Evolutionary conservation across 2,329 filamentous ascomycete genomes (phyloP).

Genomic region (Cladorrhinum sp.): DNA sequence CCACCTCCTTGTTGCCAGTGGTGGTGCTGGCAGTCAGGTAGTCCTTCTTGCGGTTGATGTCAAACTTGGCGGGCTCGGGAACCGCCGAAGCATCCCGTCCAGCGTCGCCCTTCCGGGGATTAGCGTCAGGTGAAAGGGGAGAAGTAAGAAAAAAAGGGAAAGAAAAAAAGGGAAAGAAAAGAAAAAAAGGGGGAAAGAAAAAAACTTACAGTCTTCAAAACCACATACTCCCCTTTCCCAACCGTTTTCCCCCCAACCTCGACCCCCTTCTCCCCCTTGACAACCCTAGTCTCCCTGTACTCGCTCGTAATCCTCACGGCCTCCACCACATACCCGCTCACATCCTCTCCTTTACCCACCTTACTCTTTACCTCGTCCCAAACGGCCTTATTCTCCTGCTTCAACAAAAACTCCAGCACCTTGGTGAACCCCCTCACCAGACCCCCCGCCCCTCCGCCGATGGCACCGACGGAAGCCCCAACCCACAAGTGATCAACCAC

Average conservation of each 20-base stretch:
- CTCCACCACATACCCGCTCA: conserved; percentile 40
- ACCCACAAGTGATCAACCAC: not conserved
- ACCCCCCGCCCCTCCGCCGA: not conserved
- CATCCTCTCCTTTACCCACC: conserved; percentile 36
- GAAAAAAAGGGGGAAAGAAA: fast-evolving
- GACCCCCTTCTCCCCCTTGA: conserved; percentile 31
- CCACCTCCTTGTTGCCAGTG: conserved; percentile 47
- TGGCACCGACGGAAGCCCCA: conserved; percentile 21
- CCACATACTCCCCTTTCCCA: conserved; percentile 39
- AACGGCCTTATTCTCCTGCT: conserved; percentile 38
- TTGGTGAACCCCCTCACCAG: conserved; percentile 37
- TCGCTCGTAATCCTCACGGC: conserved; percentile 40
- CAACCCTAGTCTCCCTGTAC: conserved; percentile 39
- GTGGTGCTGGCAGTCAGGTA: conserved; percentile 43
- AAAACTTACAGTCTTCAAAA: conserved; percentile 40
- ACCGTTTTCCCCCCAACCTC: conserved; percentile 39
- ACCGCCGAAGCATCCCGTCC: conserved; percentile 39
- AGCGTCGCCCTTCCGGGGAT: conserved; percentile 33
- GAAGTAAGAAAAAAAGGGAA: not conserved
- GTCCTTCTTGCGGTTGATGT: conserved; percentile 39
- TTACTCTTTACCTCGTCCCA: conserved; percentile 43
- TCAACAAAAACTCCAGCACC: conserved; percentile 42
- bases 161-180: not conserved
- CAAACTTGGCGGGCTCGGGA: conserved; percentile 39
- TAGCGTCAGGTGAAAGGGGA: too few relatives aligned